Conservation (phyloP, 78 protist genomes). For the Pigoraptor vietnamica region DNA sequence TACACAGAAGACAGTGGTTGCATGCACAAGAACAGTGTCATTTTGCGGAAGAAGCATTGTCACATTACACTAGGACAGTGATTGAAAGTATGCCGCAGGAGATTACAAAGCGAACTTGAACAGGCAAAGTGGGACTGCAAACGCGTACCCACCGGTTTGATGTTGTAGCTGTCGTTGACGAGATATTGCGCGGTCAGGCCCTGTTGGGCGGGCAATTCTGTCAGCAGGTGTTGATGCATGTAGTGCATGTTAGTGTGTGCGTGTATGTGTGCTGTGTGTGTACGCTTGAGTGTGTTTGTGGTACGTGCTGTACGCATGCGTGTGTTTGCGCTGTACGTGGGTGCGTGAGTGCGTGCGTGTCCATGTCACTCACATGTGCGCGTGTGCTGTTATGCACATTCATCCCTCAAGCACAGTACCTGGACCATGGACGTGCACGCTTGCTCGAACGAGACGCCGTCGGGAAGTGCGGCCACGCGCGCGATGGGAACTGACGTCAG, state of each 20-base stretch:
- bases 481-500: background rate
- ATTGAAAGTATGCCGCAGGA: too few species aligned
- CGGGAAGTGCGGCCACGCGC: background rate
- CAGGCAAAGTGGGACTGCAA: too few species aligned
- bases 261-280: background rate
- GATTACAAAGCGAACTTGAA: too few species aligned
- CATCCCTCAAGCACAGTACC: background rate
- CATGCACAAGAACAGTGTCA: background rate
- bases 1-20: background rate
- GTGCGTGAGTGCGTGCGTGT: background rate
- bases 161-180: slow-evolving; percentile 4
- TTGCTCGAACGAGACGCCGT: background rate
- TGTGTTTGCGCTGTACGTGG: too few species aligned
- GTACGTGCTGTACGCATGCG: too few species aligned
- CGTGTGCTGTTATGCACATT: background rate
- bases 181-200: slow-evolving; percentile 74
- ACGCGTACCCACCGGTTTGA: background rate
- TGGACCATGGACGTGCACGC: background rate
- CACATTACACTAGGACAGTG: too few species aligned
- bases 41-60: too few species aligned
- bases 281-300: too few species aligned
- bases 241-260: background rate
- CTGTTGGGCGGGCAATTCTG: slow-evolving; percentile 29
- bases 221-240: background rate
- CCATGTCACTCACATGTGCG: background rate